phyloP scores from a whole-genome alignment of 345 rosid species.

The Sonneratia alba region DNA sequence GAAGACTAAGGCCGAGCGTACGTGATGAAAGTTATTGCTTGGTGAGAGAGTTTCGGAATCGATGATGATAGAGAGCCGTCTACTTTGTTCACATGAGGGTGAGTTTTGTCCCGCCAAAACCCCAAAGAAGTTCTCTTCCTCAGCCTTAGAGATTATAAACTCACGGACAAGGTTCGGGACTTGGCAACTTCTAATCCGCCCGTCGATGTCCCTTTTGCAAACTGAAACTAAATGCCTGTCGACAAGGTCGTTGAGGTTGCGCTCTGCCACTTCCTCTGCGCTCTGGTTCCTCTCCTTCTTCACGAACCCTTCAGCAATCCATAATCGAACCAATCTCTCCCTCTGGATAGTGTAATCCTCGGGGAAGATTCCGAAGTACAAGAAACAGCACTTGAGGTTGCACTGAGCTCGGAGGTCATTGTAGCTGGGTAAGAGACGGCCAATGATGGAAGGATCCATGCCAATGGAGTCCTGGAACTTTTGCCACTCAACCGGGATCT shows the following conservation, averaged over 20 bases:
- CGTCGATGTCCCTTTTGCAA: not conserved
- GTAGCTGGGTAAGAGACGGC: constrained; percentile 9
- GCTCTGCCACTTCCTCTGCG: constrained; percentile 12
- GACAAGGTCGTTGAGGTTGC: constrained; percentile 11
- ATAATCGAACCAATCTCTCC: constrained; percentile 7
- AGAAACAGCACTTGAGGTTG: constrained; percentile 12
- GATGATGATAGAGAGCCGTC: not conserved
- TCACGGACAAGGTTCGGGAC: constrained; percentile 11
- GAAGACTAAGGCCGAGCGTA: constrained; percentile 3
- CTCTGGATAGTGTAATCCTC: constrained; percentile 5
- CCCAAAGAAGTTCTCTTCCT: constrained; percentile 5
- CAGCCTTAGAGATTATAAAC: constrained; percentile 4
- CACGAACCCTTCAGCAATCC: constrained; percentile 19
- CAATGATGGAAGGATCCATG: not conserved
- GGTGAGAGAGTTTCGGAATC: not conserved
- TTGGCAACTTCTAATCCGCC: constrained; percentile 8
- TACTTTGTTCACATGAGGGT: not conserved
- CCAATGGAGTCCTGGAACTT: constrained; percentile 9
- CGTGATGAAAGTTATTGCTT: not conserved
- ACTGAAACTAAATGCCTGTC: constrained; percentile 11
- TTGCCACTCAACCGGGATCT: not conserved
- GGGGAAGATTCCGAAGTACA: constrained; percentile 15
- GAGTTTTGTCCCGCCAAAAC: not conserved
- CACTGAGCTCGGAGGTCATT: constrained; percentile 9
- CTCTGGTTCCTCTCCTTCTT: not conserved